A percentile compares a stretch with the other conserved stretches of the same genome.
phyloP scores from a whole-genome alignment of 306 rosid genomes.

The Dalbergia oliveri region DNA sequence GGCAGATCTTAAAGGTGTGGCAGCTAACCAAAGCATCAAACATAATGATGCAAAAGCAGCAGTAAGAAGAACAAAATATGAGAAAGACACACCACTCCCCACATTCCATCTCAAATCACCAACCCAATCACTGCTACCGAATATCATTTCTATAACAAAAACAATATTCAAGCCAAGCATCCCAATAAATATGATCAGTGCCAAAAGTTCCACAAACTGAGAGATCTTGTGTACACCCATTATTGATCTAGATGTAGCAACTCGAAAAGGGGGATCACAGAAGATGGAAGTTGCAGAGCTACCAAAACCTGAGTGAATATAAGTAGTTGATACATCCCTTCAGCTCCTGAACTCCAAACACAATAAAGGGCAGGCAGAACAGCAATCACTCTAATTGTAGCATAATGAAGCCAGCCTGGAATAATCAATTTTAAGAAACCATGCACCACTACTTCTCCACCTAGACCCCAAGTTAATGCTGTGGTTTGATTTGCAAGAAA shows the following conservation, averaged over 20 bases:
- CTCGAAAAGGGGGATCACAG: constrained; percentile 89
- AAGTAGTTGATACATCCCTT: constrained; percentile 91
- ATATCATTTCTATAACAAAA: constrained; percentile 85
- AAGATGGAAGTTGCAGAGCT: constrained; percentile 90
- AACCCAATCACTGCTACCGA: constrained; percentile 92
- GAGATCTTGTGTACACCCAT: constrained; percentile 87
- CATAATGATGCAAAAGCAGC: constrained; percentile 67
- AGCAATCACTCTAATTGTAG: constrained; percentile 84
- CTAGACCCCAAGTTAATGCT: constrained; percentile 79
- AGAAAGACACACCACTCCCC: constrained; percentile 66
- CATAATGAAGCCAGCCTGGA: constrained; percentile 98
- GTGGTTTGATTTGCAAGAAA: constrained; percentile 80
- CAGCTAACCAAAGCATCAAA: constrained; percentile 85
- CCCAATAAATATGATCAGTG: constrained; percentile 71
- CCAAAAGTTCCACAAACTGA: constrained; percentile 75
- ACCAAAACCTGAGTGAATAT: constrained; percentile 83
- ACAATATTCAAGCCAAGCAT: constrained; percentile 82
- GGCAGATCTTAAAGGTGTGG: constrained; percentile 88
- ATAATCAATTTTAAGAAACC: constrained; percentile 82
- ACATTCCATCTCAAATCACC: constrained; percentile 73
- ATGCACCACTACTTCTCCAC: constrained; percentile 77
- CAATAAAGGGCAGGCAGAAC: constrained; percentile 88
- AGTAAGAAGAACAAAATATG: constrained; percentile 63
- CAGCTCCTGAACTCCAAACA: constrained; percentile 93
- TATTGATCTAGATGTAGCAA: constrained; percentile 82